A percentile compares a stretch with the other conserved stretches of the same genome.
Evolutionary conservation across 2,329 filamentous ascomycete species (phyloP).

Genomic region (Venturia nashicola): DNA sequence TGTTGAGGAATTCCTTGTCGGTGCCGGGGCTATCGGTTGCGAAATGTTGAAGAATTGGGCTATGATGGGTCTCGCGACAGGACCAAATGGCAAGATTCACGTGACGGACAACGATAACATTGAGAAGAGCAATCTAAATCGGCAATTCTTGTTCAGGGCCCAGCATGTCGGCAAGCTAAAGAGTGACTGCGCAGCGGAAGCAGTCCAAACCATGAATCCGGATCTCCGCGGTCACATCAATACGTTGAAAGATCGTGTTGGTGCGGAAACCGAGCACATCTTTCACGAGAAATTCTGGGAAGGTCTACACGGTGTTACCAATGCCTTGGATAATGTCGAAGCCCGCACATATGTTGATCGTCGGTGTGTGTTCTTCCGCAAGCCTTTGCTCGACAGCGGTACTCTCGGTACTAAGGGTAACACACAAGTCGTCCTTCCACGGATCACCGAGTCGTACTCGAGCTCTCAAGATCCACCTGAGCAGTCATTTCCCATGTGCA

Average conservation of each 20-base stretch:
- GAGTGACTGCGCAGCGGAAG: conserved; percentile 83
- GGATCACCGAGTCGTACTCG: conserved; percentile 91
- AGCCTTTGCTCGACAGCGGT: conserved; percentile 89
- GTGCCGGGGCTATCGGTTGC: conserved; percentile 92
- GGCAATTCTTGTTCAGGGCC: conserved; percentile 88
- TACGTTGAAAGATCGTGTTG: conserved; percentile 78
- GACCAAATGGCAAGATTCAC: conserved; percentile 75
- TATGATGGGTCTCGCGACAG: conserved; percentile 89
- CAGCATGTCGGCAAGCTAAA: conserved; percentile 93
- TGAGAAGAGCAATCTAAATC: conserved; percentile 96
- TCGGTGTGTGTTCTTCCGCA: conserved; percentile 95
- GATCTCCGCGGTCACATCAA: conserved; percentile 79
- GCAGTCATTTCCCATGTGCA: conserved; percentile 99
- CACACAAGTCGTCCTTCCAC: conserved; percentile 86
- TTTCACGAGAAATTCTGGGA: conserved; percentile 95
- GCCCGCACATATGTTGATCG: conserved; percentile 93
- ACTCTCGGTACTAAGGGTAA: conserved; percentile 99
- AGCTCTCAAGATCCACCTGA: conserved; percentile 94
- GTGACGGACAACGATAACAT: conserved; percentile 98
- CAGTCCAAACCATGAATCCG: conserved; percentile 93
- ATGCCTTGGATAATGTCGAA: conserved; percentile 94
- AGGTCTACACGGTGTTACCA: conserved; percentile 79
- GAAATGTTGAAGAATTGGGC: conserved; percentile 99
- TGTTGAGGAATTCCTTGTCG: conserved; percentile 84
- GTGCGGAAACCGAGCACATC: conserved; percentile 79